These are phyloP conservation scores for Phellinidium pouzarii DNA, from an alignment of 1,284 basidiomycete species.

Conservation along the genomic window DNA sequence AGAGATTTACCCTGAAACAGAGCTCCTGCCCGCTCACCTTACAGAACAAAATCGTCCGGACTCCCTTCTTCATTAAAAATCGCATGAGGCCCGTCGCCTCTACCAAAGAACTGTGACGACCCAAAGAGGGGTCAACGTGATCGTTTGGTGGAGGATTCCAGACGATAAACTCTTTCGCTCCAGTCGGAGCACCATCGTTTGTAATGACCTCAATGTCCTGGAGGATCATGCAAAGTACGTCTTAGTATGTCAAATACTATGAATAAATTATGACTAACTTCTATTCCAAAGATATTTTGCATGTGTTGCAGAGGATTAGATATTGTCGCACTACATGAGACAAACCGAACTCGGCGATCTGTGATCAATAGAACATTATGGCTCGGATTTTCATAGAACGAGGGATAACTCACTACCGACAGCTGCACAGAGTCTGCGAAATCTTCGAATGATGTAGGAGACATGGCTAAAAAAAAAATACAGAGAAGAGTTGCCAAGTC, in stretches of 20 bases:
- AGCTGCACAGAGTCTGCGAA: conserved; percentile 77
- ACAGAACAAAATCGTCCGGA: conserved; percentile 84
- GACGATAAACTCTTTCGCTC: conserved; percentile 70
- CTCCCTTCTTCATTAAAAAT: conserved; percentile 75
- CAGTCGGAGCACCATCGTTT: conserved; percentile 81
- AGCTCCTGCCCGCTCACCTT: conserved; percentile 49
- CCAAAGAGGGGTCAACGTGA: conserved; percentile 46
- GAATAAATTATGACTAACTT: conserved; percentile 29
- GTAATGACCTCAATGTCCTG: conserved; percentile 64
- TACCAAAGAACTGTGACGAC: conserved; percentile 54
- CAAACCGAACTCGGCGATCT: conserved; percentile 62
- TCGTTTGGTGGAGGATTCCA: conserved; percentile 75
- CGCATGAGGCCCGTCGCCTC: conserved; percentile 76
- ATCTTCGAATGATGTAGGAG: conserved; percentile 69
- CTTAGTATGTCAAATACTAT: background rate
- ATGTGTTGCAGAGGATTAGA: conserved; percentile 75
- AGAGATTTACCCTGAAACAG: background rate
- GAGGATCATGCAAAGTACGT: background rate
- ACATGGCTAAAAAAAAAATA: conserved; percentile 49
- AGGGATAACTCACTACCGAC: conserved; percentile 62
- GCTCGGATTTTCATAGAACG: background rate
- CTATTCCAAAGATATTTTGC: conserved; percentile 66
- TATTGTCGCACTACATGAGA: conserved; percentile 89
- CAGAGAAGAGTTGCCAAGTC: background rate
- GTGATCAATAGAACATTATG: background rate